Percentiles rank a stretch among this genome's conserved stretches.
Conservation (phyloP, 176 grass and related monocot genomes). For the Paspalum notatum region DNA sequence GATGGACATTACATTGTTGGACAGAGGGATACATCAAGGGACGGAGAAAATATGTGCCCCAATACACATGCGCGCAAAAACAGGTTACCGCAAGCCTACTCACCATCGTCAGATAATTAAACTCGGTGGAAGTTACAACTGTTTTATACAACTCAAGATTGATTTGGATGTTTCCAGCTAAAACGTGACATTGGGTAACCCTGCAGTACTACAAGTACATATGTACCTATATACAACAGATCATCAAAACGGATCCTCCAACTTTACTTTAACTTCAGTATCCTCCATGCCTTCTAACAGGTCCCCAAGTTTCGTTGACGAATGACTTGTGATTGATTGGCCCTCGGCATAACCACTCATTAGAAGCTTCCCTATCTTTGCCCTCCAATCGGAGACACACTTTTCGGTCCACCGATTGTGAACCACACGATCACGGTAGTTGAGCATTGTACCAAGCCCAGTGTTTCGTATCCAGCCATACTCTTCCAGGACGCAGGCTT, state of each 20-base stretch:
- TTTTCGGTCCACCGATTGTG: conserved; percentile 80
- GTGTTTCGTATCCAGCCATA: conserved; percentile 88
- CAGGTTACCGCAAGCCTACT: conserved; percentile 2
- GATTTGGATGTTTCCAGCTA: not conserved
- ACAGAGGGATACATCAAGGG: too few relatives aligned
- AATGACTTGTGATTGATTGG: conserved; percentile 43
- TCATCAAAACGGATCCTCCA: conserved; percentile 45
- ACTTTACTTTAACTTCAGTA: conserved; percentile 42
- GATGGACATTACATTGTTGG: too few relatives aligned
- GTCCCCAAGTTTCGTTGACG: conserved; percentile 42
- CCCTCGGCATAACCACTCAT: conserved; percentile 66
- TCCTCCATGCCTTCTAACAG: conserved; percentile 25
- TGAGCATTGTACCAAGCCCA: conserved; percentile 81
- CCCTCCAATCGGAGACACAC: conserved; percentile 60
- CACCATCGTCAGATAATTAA: not conserved
- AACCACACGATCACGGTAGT: conserved; percentile 75
- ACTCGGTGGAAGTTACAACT: conserved; percentile 9
- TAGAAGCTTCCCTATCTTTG: conserved; percentile 80
- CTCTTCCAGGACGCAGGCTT: conserved; percentile 61
- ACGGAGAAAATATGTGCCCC: not conserved
- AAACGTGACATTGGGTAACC: too few relatives aligned
- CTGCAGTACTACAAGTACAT: not conserved
- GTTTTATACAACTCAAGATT: conserved; percentile 18
- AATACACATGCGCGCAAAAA: conserved; percentile 1
- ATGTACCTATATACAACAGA: conserved; percentile 5